Evolutionary conservation across 2,329 filamentous ascomycete species (phyloP), one percentile per base, ranked within the genome.

Genomic region (Penicillium sp.): DNA sequence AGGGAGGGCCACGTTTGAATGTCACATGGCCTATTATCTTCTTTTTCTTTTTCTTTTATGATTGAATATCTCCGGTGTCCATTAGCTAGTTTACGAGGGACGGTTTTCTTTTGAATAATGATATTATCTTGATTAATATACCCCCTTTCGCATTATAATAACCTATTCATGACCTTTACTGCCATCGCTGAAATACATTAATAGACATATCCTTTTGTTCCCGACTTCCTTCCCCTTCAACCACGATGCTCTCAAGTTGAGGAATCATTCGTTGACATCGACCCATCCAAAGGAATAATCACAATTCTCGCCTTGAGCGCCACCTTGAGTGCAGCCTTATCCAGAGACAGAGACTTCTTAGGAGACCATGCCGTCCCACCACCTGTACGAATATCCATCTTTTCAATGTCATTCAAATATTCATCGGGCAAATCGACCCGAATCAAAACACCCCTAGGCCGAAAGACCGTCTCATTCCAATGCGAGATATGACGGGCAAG

Each of bases 391-490:
- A 70, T 41, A 55, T 70, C 63, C 63, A 72, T 69, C 19, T 53
- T 41, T 10, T 61, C 48, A 39, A 73, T 59, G 19, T 70, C 68
- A 9, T 62, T 59, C 13, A 68, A 35, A 17, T 64, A 61, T 50
- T 72, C 67, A 44, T 66, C 62, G 0, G 71, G 71, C 35, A 73
- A 54, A 55, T 73, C 71, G 10, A 73, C 61, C 21, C 71, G 63
- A 17, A 73, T 70, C 45, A 73, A 21, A 12, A 73, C 39, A 2
- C 69, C 69, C 12, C 66, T 55, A 1, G 69, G 69, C 23, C 57
- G 41, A 47, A 73, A 73, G 42, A 69, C 68, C 4, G 56, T 58
- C 31, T 69, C 65, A 43, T 73, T 73, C 71, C 71, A 73, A 4
- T 52, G 21, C 0, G 62, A 52, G 25, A 73, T 65, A 47, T 68